Evolutionary conservation across 2,329 filamentous ascomycete species (phyloP).

Genomic region (Colletotrichum noveboracense): DNA sequence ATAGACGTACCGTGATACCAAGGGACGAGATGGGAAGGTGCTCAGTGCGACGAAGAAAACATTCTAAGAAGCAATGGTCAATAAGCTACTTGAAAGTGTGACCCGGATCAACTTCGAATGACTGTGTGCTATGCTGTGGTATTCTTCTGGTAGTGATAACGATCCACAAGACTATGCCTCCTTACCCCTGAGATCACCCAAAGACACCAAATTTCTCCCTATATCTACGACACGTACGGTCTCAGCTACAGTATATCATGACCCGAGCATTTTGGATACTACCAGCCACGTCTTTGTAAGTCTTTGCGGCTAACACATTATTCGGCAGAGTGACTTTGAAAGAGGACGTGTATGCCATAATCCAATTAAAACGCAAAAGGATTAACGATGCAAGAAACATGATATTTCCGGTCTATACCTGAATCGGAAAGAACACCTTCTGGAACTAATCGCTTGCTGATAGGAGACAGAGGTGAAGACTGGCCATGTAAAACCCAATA

Average conservation of each 20-base stretch:
- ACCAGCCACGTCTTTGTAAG: no score
- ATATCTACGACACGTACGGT: no score
- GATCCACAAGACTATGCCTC: neutral
- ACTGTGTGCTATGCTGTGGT: accelerated
- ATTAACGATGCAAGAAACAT: no score
- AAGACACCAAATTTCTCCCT: neutral
- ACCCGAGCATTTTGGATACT: no score
- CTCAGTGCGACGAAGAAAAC: neutral
- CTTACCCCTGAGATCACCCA: neutral
- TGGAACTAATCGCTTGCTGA: no score
- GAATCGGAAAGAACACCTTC: no score
- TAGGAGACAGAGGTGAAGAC: neutral
- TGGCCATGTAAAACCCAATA: neutral
- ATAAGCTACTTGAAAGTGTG: neutral
- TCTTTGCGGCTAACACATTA: no score
- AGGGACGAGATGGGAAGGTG: neutral
- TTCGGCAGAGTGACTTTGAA: no score
- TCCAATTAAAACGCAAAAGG: no score
- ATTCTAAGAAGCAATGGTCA: neutral
- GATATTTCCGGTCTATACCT: no score
- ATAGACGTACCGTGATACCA: neutral
- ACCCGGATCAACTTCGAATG: neutral
- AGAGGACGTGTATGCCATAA: no score
- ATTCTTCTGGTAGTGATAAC: neutral
- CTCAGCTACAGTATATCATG: no score